phyloP scores from a whole-genome alignment of 768 basidiomycete species.

The Leccinum boreale region DNA sequence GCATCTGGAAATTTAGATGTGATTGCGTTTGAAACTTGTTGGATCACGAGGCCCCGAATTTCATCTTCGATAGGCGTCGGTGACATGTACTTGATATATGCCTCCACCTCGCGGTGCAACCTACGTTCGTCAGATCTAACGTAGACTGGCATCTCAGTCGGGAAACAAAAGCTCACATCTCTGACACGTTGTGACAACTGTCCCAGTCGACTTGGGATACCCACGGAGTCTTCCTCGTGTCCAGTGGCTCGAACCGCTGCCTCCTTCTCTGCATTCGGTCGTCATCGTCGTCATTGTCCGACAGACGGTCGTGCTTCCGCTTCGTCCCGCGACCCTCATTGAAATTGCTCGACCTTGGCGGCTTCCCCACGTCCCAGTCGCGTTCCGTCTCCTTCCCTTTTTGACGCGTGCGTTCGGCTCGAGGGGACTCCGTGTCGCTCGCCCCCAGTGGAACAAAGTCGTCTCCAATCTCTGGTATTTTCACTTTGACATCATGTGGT shows the following conservation, averaged over 20 bases:
- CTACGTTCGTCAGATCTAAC: slow-evolving; percentile 38
- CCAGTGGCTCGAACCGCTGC: slow-evolving; percentile 51
- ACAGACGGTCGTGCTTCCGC: slow-evolving; percentile 43
- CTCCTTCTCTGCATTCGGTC: slow-evolving; percentile 39
- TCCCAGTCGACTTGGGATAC: slow-evolving; percentile 67
- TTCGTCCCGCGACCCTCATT: slow-evolving; percentile 33
- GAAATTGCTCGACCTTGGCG: slow-evolving; percentile 16
- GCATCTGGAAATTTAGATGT: slow-evolving; percentile 70
- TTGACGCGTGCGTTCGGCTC: slow-evolving; percentile 16
- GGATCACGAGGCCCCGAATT: slow-evolving; percentile 69
- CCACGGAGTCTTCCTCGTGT: slow-evolving; percentile 68
- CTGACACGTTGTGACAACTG: slow-evolving; percentile 70
- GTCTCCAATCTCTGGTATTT: slow-evolving; percentile 20
- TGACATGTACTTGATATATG: slow-evolving; percentile 84
- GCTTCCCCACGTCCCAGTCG: slow-evolving; percentile 42
- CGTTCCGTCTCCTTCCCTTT: slow-evolving; percentile 29
- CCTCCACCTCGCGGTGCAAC: slow-evolving; percentile 82
- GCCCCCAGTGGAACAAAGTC: slow-evolving; percentile 32
- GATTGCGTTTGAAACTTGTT: slow-evolving; percentile 66
- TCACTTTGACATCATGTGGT: slow-evolving; percentile 8
- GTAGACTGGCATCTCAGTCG: not conserved
- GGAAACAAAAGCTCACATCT: slow-evolving; percentile 57
- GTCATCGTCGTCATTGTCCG: slow-evolving; percentile 41
- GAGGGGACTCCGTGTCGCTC: slow-evolving; percentile 16
- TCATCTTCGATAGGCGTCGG: slow-evolving; percentile 86